Evolutionary conservation across 768 basidiomycete species (phyloP).

Genomic region (Brasilioporus rufonigricans): DNA sequence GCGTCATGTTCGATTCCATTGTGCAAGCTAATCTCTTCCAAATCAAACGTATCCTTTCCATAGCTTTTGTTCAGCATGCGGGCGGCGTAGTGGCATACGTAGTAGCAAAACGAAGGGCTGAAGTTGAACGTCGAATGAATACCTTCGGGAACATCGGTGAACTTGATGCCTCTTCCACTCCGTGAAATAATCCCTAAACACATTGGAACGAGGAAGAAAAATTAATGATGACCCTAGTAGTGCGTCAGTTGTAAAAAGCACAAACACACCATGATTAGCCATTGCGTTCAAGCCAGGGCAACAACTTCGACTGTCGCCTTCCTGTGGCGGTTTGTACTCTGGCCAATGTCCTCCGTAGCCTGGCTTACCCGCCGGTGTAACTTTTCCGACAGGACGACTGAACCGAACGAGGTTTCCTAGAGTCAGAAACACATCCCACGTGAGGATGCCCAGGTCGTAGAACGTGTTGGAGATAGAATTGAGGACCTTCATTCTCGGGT

Average conservation of each 20-base stretch:
- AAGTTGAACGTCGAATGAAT: slow-evolving; percentile 67
- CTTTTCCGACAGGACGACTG: slow-evolving; percentile 45
- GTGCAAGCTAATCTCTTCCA: slow-evolving; percentile 39
- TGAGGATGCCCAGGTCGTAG: background rate
- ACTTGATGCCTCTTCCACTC: slow-evolving; percentile 69
- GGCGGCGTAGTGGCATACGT: slow-evolving; percentile 57
- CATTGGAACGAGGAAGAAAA: background rate
- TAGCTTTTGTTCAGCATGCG: slow-evolving; percentile 56
- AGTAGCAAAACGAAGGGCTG: slow-evolving; percentile 60
- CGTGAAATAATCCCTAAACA: slow-evolving; percentile 44
- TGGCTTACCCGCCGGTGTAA: slow-evolving; percentile 50
- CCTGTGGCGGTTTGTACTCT: slow-evolving; percentile 53
- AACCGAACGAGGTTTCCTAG: slow-evolving; percentile 11
- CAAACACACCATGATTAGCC: slow-evolving; percentile 72
- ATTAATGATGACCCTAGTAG: background rate
- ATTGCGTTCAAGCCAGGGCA: slow-evolving; percentile 76
- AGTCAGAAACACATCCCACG: slow-evolving; percentile 15
- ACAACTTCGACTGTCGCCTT: slow-evolving; percentile 64
- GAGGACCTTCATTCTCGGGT: slow-evolving; percentile 1
- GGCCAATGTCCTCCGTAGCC: slow-evolving; percentile 68
- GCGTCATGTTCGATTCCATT: slow-evolving; percentile 11
- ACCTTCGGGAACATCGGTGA: slow-evolving; percentile 37
- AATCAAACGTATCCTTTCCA: slow-evolving; percentile 54
- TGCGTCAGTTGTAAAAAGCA: slow-evolving; percentile 26
- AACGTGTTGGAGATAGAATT: background rate